These are phyloP conservation scores for Yamadazyma triangularis DNA, from an alignment of 1,139 yeast genomes.

Conservation along the genomic window DNA sequence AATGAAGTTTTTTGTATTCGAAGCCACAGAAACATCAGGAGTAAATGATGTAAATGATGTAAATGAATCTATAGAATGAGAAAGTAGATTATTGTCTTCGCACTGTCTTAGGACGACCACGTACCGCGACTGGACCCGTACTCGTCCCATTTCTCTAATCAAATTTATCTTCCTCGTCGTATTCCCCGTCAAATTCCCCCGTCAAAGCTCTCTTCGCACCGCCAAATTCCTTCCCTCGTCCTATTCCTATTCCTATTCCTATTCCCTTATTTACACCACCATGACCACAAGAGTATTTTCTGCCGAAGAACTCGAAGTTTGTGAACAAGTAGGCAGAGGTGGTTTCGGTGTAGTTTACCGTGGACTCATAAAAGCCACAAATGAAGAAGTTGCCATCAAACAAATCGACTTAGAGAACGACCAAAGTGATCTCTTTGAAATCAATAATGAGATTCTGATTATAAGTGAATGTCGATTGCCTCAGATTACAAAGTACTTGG, in stretches of 20 bases:
- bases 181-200: no score
- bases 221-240: neutral
- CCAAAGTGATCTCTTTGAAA: conserved; percentile 71
- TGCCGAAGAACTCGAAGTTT: conserved; percentile 47
- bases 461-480: conserved; percentile 67
- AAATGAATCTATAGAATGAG: no score
- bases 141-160: no score
- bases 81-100: no score
- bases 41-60: no score
- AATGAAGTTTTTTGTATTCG: no score
- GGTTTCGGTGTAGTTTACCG: conserved; percentile 85
- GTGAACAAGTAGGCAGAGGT: conserved; percentile 81
- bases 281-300: conserved; percentile 19
- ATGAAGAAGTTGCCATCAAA: conserved; percentile 57
- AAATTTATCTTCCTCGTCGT: neutral
- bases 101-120: no score
- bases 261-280: no score
- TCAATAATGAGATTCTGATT: conserved; percentile 74
- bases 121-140: no score
- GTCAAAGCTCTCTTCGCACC: no score
- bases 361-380: conserved; percentile 53
- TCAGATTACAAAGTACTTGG: conserved; percentile 72
- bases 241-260: neutral
- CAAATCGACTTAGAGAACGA: conserved; percentile 78
- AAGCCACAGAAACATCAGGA: no score